These are phyloP conservation scores for Phytophthora sojae DNA, from an alignment of 352 stramenopile genomes.

Conservation along the genomic window DNA sequence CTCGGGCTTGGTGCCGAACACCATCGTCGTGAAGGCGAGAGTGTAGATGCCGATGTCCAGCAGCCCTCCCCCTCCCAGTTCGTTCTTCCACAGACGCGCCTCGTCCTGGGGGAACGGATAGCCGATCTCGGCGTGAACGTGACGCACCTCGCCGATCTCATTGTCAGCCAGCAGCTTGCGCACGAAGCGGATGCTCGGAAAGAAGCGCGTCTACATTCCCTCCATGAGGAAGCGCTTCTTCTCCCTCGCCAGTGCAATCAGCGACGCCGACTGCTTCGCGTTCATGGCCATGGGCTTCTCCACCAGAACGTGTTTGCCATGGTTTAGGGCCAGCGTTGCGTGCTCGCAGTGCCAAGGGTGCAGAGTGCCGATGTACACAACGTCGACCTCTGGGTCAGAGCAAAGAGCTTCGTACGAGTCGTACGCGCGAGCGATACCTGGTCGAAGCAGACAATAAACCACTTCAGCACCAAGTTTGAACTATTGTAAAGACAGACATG, in stretches of 20 bases:
- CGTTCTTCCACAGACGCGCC: slow-evolving; percentile 68
- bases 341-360: slow-evolving; percentile 88
- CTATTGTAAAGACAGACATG: too few species aligned
- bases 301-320: slow-evolving; percentile 93
- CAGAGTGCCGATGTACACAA: slow-evolving; percentile 94
- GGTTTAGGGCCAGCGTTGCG: slow-evolving; percentile 73
- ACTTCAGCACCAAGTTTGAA: background rate
- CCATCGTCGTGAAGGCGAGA: slow-evolving; percentile 74
- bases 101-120: slow-evolving; percentile 56
- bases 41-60: slow-evolving; percentile 87
- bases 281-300: slow-evolving; percentile 95
- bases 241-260: slow-evolving; percentile 66
- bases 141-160: slow-evolving; percentile 72
- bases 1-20: slow-evolving; percentile 57
- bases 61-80: slow-evolving; percentile 73
- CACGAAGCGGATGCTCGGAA: slow-evolving; percentile 71
- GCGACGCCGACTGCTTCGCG: slow-evolving; percentile 67
- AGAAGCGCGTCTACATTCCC: slow-evolving; percentile 90
- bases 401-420: slow-evolving; percentile 89
- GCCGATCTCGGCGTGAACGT: slow-evolving; percentile 79
- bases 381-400: slow-evolving; percentile 81
- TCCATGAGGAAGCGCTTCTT: slow-evolving; percentile 88
- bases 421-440: slow-evolving; percentile 67
- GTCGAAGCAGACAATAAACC: background rate
- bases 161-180: slow-evolving; percentile 61